Conservation (phyloP, 2,329 filamentous ascomycete species). For the Penicillium vulpinum region DNA sequence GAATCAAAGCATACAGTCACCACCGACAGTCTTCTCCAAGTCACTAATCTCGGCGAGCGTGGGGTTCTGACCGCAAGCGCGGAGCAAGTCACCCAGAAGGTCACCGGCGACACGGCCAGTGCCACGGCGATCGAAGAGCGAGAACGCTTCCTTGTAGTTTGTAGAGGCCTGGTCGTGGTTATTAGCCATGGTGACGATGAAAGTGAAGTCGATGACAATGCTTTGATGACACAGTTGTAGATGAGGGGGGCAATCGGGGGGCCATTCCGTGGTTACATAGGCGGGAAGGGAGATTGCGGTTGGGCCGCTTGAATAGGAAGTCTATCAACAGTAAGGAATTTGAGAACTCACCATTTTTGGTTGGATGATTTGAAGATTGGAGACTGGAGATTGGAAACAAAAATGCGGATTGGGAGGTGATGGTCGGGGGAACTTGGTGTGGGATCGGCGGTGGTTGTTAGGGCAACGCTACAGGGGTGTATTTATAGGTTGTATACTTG, state of each 20-base stretch:
- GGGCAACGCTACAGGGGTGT: conserved; percentile 17
- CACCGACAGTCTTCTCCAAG: conserved; percentile 83
- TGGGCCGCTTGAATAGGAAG: conserved; percentile 3
- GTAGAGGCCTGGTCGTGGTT: conserved; percentile 64
- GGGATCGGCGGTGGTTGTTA: conserved; percentile 24
- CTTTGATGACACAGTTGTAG: not conserved
- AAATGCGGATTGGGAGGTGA: conserved; percentile 1
- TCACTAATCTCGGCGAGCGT: conserved; percentile 91
- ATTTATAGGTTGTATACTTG: not conserved
- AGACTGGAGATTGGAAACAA: conserved; percentile 12
- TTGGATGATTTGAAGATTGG: not conserved
- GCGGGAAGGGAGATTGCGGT: not conserved
- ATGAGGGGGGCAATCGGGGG: conserved; percentile 2
- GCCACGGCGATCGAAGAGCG: conserved; percentile 98
- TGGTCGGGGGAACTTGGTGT: conserved; percentile 9
- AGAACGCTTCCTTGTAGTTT: conserved; percentile 99
- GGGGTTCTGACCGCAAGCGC: conserved; percentile 97
- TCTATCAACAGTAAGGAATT: conserved; percentile 4
- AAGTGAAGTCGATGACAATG: conserved; percentile 2
- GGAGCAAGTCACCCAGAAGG: conserved; percentile 86
- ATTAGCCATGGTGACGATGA: conserved; percentile 22
- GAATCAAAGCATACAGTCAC: conserved; percentile 72
- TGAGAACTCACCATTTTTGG: conserved; percentile 5
- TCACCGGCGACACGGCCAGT: conserved; percentile 87
- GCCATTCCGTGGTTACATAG: conserved; percentile 1